These are phyloP conservation scores for Penicillium nordicum DNA, from an alignment of 2,329 filamentous ascomycete genomes.

Conservation along the genomic window DNA sequence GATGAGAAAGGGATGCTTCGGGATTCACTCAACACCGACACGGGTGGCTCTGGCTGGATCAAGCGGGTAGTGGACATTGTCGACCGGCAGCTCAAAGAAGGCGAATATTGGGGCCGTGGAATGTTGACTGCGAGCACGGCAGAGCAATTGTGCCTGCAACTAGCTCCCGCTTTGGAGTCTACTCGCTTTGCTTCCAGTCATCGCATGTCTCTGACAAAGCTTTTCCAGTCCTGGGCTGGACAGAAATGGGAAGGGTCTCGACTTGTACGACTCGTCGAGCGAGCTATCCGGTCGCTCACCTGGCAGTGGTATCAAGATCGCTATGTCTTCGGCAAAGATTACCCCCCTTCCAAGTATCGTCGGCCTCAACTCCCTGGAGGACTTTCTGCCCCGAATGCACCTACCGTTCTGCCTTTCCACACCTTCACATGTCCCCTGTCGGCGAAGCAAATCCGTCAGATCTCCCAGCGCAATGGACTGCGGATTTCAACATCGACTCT, in stretches of 20 bases:
- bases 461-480: constrained; percentile 90
- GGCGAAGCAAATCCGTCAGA: constrained; percentile 85
- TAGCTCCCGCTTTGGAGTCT: constrained; percentile 37
- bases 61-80: constrained; percentile 90
- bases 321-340: constrained; percentile 61
- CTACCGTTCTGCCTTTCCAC: constrained; percentile 93
- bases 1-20: constrained; percentile 77
- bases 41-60: constrained; percentile 70
- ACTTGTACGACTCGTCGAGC: constrained; percentile 77
- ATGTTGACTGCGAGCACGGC: constrained; percentile 58
- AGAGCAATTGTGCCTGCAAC: constrained; percentile 49
- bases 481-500: constrained; percentile 90
- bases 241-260: constrained; percentile 85
- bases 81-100: constrained; percentile 78
- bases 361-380: constrained; percentile 70
- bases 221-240: constrained; percentile 62
- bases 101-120: constrained; percentile 79
- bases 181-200: constrained; percentile 26
- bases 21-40: constrained; percentile 63
- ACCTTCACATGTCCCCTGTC: constrained; percentile 94
- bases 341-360: constrained; percentile 59
- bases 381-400: constrained; percentile 77
- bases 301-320: constrained; percentile 87
- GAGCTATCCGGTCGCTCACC: constrained; percentile 70
- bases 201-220: constrained; percentile 31